phyloP scores from a whole-genome alignment of 2,329 filamentous ascomycete genomes.

The Beauveria scarabaeidicola region DNA sequence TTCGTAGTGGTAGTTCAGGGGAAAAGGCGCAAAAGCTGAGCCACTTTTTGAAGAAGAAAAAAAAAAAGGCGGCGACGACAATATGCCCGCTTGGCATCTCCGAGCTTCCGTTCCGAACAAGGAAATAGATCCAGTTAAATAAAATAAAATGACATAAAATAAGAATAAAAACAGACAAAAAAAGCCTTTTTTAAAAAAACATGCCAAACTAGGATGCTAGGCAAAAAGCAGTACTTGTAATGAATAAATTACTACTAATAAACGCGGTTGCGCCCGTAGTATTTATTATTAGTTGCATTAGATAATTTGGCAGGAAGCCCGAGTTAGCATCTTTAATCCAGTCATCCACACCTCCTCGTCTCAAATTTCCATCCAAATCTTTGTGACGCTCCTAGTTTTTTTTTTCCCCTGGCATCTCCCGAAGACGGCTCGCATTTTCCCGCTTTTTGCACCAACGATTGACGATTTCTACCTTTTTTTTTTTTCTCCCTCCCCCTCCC shows the following conservation, averaged over 20 bases:
- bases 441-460: background rate
- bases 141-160: background rate
- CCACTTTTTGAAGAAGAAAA: background rate
- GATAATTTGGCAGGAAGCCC: background rate
- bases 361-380: background rate
- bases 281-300: background rate
- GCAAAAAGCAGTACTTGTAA: background rate
- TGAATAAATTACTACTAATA: too few relatives aligned
- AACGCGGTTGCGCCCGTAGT: background rate
- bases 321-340: background rate
- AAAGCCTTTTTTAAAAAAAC: background rate
- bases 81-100: background rate
- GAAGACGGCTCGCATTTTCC: background rate
- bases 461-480: background rate
- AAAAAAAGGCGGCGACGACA: too few relatives aligned
- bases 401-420: background rate
- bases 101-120: conserved; percentile 8
- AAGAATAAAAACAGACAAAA: background rate
- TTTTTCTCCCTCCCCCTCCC: background rate
- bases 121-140: background rate
- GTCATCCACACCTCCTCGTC: background rate
- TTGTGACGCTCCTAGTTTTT: conserved; percentile 2
- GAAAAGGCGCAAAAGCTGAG: background rate
- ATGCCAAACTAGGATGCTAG: too few relatives aligned
- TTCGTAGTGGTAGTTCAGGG: background rate